These are phyloP conservation scores for Xylaria telfairii DNA, from an alignment of 495 filamentous ascomycete genomes.

Conservation along the genomic window DNA sequence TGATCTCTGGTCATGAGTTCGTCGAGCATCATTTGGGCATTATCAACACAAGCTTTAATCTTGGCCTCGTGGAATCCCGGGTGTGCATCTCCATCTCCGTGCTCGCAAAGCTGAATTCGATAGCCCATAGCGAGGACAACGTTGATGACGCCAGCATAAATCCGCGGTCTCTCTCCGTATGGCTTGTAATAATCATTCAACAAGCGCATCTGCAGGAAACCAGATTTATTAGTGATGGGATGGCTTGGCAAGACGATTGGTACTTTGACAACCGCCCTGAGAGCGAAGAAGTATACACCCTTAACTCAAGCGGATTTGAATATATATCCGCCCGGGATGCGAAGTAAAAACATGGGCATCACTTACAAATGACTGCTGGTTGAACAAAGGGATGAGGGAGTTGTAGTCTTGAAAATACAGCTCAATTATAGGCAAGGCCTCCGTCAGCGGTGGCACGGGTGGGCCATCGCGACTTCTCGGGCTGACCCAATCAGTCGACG, in stretches of 20 bases:
- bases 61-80: slow-evolving; percentile 31
- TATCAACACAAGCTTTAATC: slow-evolving; percentile 36
- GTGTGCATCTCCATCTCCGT: slow-evolving; percentile 29
- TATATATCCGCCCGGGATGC: too few relatives aligned
- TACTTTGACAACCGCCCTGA: not conserved
- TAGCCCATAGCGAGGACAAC: slow-evolving; percentile 40
- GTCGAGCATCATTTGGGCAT: slow-evolving; percentile 39
- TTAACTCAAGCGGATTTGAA: not conserved
- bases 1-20: slow-evolving; percentile 40
- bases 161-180: slow-evolving; percentile 28
- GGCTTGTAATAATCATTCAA: slow-evolving; percentile 36
- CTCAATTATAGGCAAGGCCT: slow-evolving; percentile 37
- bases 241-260: not conserved
- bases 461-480: slow-evolving; percentile 7
- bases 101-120: slow-evolving; percentile 26
- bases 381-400: slow-evolving; percentile 40
- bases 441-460: slow-evolving; percentile 35
- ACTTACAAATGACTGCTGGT: slow-evolving; percentile 32
- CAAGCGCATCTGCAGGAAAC: slow-evolving; percentile 28
- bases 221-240: not conserved
- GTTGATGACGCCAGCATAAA: slow-evolving; percentile 38
- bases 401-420: slow-evolving; percentile 41
- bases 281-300: not conserved
- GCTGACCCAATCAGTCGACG: not conserved
- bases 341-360: not conserved